phyloP scores from a whole-genome alignment of 1,284 basidiomycete species.

The Austroboletus olivaceoglutinosus region DNA sequence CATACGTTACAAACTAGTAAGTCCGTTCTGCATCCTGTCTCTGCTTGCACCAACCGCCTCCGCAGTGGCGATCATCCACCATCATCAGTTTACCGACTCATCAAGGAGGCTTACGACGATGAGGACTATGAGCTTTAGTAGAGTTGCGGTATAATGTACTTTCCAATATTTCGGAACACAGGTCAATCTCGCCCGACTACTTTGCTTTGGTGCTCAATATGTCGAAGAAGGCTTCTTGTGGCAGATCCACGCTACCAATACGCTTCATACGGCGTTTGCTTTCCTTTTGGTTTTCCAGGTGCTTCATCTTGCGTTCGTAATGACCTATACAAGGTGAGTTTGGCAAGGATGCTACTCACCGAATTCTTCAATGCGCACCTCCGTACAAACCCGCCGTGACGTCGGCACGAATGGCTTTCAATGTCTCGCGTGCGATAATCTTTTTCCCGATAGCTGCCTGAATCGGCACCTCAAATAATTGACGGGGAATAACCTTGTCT shows the following conservation, averaged over 20 bases:
- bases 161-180: background rate
- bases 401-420: slow-evolving; percentile 88
- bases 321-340: slow-evolving; percentile 50
- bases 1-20: slow-evolving; percentile 96
- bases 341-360: background rate
- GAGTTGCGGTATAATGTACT: background rate
- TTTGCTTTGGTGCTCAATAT: slow-evolving; percentile 61
- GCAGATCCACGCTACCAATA: slow-evolving; percentile 83
- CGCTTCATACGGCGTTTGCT: slow-evolving; percentile 85
- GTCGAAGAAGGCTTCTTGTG: slow-evolving; percentile 89
- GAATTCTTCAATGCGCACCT: slow-evolving; percentile 44
- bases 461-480: slow-evolving; percentile 92
- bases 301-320: slow-evolving; percentile 90
- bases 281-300: slow-evolving; percentile 90
- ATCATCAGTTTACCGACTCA: slow-evolving; percentile 84
- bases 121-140: slow-evolving; percentile 76
- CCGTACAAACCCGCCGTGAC: slow-evolving; percentile 95
- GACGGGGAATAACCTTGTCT: slow-evolving; percentile 90
- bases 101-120: slow-evolving; percentile 92
- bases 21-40: slow-evolving; percentile 35
- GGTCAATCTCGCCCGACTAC: slow-evolving; percentile 13
- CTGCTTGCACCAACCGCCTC: slow-evolving; percentile 8
- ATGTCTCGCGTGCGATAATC: slow-evolving; percentile 85
- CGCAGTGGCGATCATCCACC: slow-evolving; percentile 87
- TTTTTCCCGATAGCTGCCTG: slow-evolving; percentile 85